phyloP scores from a whole-genome alignment of 116 monocot genomes.

The Zostera marina region DNA sequence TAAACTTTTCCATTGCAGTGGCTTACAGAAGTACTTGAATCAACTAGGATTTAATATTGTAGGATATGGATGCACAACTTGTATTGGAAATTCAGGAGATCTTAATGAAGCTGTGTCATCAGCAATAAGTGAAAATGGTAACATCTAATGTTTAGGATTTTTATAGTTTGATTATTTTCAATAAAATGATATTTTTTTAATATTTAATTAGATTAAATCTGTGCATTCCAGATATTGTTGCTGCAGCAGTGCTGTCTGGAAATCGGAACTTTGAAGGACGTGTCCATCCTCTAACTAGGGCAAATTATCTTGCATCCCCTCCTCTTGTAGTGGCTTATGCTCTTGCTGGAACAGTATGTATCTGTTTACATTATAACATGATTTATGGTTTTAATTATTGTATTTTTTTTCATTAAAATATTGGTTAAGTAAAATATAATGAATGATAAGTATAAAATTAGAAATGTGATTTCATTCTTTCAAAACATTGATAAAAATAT shows the following conservation, averaged over 20 bases:
- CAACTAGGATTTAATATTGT: conserved; percentile 67
- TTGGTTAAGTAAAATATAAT: too few species aligned
- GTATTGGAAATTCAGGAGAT: conserved; percentile 84
- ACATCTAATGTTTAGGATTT: not conserved
- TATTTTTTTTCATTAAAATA: too few species aligned
- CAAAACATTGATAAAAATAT: too few species aligned
- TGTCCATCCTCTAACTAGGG: conserved; percentile 77
- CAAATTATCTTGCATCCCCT: conserved; percentile 81
- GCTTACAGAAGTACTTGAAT: conserved; percentile 65
- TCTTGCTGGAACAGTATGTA: conserved; percentile 70
- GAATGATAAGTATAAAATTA: too few species aligned
- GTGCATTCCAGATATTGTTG: conserved; percentile 51
- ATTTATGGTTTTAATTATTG: too few species aligned
- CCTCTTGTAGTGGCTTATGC: conserved; percentile 87
- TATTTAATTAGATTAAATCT: not conserved
- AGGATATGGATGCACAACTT: conserved; percentile 84
- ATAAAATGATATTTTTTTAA: not conserved
- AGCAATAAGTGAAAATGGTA: conserved; percentile 66
- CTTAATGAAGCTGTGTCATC: conserved; percentile 59
- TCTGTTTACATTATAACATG: not conserved
- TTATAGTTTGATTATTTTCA: not conserved
- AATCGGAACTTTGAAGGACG: conserved; percentile 83
- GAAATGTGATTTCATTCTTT: too few species aligned
- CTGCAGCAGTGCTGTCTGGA: conserved; percentile 73
- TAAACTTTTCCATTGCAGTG: conserved; percentile 24